Evolutionary conservation across 371 early-diverging fungal genomes (phyloP), one percentile per base, ranked within the genome.

Genomic region (Mortierella sp.): DNA sequence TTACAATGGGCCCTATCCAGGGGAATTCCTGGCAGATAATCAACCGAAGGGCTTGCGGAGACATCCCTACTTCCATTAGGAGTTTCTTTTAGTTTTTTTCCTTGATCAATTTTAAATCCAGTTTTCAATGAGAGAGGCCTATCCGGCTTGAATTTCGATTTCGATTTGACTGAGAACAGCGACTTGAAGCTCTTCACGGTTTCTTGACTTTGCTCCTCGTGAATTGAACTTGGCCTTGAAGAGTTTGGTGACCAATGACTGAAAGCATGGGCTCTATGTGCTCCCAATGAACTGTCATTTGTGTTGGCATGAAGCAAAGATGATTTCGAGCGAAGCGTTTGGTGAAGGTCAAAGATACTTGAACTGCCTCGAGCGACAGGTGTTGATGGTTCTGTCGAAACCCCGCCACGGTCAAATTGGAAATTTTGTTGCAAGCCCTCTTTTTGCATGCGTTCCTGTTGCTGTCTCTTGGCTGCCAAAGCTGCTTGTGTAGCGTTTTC

Each of bases 181-280:
- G 82, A 81, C 64, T 63, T 81, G 70, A 76, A 72, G 60, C 82
- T 81, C 67, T 72, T 76, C 57, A 76, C 70, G 5, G 82, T 76
- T 5, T 81, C 76, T 36, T 69, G 28, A 22, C 76, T 81, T 24
- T 61, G 50, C 40, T 72, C 82, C 52, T 76, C 82, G 19, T 81
- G 47, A 38, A 81, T 72, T 19, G 82, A 81, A 45, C 28, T 76
- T 3, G 76, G 69, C 21, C 76, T 59, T 10, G 82, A 69, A 0
- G 76, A 75, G 33, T 58, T 41, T 0, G 82, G 80, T 1, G 74
- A 67, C 11, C 69, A 55, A 16, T 47, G 24, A 40, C 15, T 60
- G 6, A 70, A 69, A 11, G 63, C 62, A 50, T 22, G 19, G 3
- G 50, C 41, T 10, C 70, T 61, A 2, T 21, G 52, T n/a, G 45